Evolutionary conservation across 2,329 filamentous ascomycete genomes (phyloP).

Genomic region (Alternaria sp.): DNA sequence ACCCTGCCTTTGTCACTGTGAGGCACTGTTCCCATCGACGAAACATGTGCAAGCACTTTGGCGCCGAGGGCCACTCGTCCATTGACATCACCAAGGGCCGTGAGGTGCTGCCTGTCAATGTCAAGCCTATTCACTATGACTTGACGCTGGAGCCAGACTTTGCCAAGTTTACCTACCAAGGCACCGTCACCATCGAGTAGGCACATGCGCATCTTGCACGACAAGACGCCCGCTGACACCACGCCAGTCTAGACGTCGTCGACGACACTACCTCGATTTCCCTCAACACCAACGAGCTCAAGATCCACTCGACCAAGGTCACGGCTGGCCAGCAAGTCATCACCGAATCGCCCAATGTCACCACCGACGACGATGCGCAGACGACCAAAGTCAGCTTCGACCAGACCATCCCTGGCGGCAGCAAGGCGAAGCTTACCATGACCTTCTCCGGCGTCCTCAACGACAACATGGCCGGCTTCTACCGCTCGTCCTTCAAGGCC

Average conservation of each 20-base stretch:
- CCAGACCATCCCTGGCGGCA: constrained; percentile 74
- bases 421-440: constrained; percentile 79
- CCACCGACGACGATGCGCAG: constrained; percentile 81
- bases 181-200: constrained; percentile 82
- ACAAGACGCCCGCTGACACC: constrained; percentile 29
- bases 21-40: constrained; percentile 79
- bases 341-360: constrained; percentile 71
- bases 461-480: constrained; percentile 98
- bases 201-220: constrained; percentile 27
- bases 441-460: constrained; percentile 84
- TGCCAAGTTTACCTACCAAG: constrained; percentile 85
- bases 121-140: constrained; percentile 91
- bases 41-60: constrained; percentile 75
- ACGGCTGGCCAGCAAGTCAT: constrained; percentile 65
- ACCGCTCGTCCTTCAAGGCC: constrained; percentile 91
- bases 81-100: constrained; percentile 72
- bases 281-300: constrained; percentile 86
- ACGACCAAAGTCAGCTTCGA: constrained; percentile 83
- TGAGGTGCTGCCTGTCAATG: constrained; percentile 89
- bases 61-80: constrained; percentile 63
- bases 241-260: constrained; percentile 74
- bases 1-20: constrained; percentile 32
- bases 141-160: constrained; percentile 92
- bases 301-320: constrained; percentile 79
- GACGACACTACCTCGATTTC: constrained; percentile 87